Evolutionary conservation across 192 early-diverging fungal genomes (phyloP), one percentile per base, ranked within the genome.

Genomic region (Rhizoclosmatium globosum): DNA sequence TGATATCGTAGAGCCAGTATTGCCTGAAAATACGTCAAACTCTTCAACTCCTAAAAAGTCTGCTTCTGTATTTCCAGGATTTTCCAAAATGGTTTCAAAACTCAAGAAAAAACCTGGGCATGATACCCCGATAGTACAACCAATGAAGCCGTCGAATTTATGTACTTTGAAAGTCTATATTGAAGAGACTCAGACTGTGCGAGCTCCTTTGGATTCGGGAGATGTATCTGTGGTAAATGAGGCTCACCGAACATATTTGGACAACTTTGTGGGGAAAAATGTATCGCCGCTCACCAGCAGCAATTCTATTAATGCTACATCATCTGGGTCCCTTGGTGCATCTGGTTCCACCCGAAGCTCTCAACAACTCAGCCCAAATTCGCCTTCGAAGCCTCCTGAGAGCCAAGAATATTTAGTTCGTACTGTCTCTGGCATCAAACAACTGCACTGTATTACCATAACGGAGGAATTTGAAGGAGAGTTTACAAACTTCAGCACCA

Each of bases 121-220:
- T 13, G 50, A 7, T 13, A 53, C 50, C 6, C 6, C 50, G 17
- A 53, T 17, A 53, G 50, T 17, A 53, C 50, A 53, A 13, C 17
- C 50, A 1, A 17, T 11, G 21, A 42, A 4, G 17, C 38, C 19
- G 38, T 53, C 50, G 6, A 53, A 62, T 74, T 58, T 74, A 6
- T 67, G 61, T 19, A 67, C 61, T 4, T 3, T 76, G 11, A 65
- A 66, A 56, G 43, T 76, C 13, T 76, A 50, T 56, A 76, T 76
- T 11, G 45, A 76, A 39, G 74, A 76, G 66, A 76, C 74, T 2
- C 74, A 76, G 66, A 76, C 64, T 9, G 23, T 76, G 17, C 23
- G 74, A 41, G 74, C 74, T 2, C 74, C 74, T n/a, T 6, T 50
- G 11, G 74, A 76, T 50, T 43, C 74, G 15, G 74, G 47, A 23